phyloP scores from a whole-genome alignment of 805 yeast genomes.

The Debaryomyces hansenii region DNA sequence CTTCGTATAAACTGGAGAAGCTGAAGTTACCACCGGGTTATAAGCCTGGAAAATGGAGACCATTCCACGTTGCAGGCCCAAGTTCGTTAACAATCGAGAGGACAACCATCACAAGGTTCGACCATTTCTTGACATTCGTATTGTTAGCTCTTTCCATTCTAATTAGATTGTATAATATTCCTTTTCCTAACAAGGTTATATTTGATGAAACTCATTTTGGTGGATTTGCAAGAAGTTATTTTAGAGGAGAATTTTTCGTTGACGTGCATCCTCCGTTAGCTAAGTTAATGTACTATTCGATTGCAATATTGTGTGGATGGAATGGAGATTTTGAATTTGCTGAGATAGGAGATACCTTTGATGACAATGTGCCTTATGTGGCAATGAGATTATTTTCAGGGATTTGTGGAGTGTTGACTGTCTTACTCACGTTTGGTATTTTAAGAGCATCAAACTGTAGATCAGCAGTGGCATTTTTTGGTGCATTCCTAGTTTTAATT shows the following conservation, averaged over 20 bases:
- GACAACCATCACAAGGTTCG: constrained; percentile 13
- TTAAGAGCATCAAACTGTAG: constrained; percentile 58
- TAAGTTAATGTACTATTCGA: constrained; percentile 55
- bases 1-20: not conserved
- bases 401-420: constrained; percentile 51
- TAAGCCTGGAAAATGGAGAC: constrained; percentile 29
- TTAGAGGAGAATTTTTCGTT: constrained; percentile 60
- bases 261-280: constrained; percentile 76
- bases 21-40: constrained; percentile 20
- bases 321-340: constrained; percentile 41
- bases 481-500: constrained; percentile 50
- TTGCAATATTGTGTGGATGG: constrained; percentile 54
- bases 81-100: constrained; percentile 13
- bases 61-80: constrained; percentile 26
- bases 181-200: constrained; percentile 40
- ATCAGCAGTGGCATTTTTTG: constrained; percentile 48
- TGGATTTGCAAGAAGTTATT: constrained; percentile 43
- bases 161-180: constrained; percentile 32
- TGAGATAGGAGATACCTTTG: constrained; percentile 43
- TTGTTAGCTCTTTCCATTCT: constrained; percentile 23
- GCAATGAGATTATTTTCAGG: constrained; percentile 60
- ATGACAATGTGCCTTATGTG: constrained; percentile 43
- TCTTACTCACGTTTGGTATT: constrained; percentile 53
- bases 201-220: constrained; percentile 50
- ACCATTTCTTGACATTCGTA: constrained; percentile 18